phyloP scores from a whole-genome alignment of 805 yeast species.

The Candida alai region DNA sequence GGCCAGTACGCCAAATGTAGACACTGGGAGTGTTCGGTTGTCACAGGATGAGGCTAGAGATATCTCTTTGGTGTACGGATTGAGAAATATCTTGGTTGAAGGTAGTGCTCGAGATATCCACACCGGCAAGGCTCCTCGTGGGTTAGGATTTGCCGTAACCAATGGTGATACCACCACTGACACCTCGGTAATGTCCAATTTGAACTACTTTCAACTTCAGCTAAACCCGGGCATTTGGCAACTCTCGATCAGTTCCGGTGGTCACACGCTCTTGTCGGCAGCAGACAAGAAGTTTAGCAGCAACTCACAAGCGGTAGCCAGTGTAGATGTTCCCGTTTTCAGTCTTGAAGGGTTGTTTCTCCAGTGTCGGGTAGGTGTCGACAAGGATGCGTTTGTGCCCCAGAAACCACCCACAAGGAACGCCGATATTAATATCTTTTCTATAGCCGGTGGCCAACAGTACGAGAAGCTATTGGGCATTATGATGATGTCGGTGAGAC shows the following conservation, averaged over 20 bases:
- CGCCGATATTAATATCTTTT: constrained; percentile 74
- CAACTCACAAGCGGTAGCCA: constrained; percentile 20
- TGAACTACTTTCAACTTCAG: constrained; percentile 81
- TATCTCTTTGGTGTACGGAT: constrained; percentile 42
- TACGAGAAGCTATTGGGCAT: constrained; percentile 71
- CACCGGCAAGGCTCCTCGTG: constrained; percentile 42
- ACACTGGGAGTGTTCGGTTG: constrained; percentile 58
- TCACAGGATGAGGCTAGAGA: constrained; percentile 33
- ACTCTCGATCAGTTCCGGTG: constrained; percentile 28
- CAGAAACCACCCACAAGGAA: constrained; percentile 20
- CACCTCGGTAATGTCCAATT: constrained; percentile 70
- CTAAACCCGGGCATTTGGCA: constrained; percentile 70
- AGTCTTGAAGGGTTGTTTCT: constrained; percentile 45
- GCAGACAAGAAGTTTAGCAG: constrained; percentile 37
- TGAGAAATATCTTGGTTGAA: constrained; percentile 56
- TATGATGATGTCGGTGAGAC: constrained; percentile 78
- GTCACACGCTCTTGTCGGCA: constrained; percentile 34
- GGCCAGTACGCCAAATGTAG: constrained; percentile 37
- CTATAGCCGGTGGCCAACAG: constrained; percentile 77
- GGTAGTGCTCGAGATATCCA: constrained; percentile 57
- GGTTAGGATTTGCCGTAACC: constrained; percentile 44
- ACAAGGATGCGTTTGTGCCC: constrained; percentile 24
- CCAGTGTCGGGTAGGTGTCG: constrained; percentile 37
- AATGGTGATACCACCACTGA: constrained; percentile 31
- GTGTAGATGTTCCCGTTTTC: constrained; percentile 30